These are phyloP conservation scores for Podaxis sp. DNA, from an alignment of 768 basidiomycete genomes.

Conservation along the genomic window DNA sequence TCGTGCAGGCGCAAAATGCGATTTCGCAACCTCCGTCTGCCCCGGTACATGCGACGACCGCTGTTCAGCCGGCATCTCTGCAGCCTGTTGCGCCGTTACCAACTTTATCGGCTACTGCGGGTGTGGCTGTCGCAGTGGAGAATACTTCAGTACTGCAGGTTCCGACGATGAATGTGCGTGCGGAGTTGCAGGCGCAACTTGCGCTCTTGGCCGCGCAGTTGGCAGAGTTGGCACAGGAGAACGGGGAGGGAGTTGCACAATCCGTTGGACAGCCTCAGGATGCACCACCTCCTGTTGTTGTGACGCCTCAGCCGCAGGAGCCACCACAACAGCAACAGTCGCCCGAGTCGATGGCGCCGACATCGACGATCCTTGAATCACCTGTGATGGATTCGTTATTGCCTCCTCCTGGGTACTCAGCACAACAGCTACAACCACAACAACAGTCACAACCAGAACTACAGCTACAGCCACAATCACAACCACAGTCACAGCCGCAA, in stretches of 20 bases:
- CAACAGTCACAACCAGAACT: slow-evolving; percentile 4
- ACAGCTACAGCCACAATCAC: slow-evolving; percentile 15
- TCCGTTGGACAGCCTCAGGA: neutral
- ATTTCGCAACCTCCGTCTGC: slow-evolving; percentile 18
- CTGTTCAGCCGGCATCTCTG: slow-evolving; percentile 18
- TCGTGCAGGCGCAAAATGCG: slow-evolving; percentile 30
- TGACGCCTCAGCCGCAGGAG: neutral
- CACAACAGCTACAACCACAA: slow-evolving; percentile 14
- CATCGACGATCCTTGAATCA: slow-evolving; percentile 1
- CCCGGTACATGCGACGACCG: slow-evolving; percentile 22
- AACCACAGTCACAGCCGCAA: slow-evolving; percentile 4
- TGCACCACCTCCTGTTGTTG: slow-evolving; percentile 6
- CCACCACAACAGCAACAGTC: neutral
- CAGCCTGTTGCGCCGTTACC: slow-evolving; percentile 4
- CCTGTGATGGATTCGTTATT: slow-evolving; percentile 7
- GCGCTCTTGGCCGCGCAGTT: slow-evolving; percentile 73
- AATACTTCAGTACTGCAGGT: neutral
- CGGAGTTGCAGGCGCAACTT: slow-evolving; percentile 71
- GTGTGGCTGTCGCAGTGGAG: slow-evolving; percentile 6
- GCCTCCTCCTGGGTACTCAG: slow-evolving; percentile 1
- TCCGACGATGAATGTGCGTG: slow-evolving; percentile 40
- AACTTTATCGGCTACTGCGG: slow-evolving; percentile 8
- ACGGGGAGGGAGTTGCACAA: slow-evolving; percentile 18
- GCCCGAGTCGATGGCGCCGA: neutral
- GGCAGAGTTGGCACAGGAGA: slow-evolving; percentile 57